A percentile compares a stretch with the other conserved stretches of the same genome.
phyloP scores from a whole-genome alignment of 768 basidiomycete genomes.

The Psilocybe tampanensis region DNA sequence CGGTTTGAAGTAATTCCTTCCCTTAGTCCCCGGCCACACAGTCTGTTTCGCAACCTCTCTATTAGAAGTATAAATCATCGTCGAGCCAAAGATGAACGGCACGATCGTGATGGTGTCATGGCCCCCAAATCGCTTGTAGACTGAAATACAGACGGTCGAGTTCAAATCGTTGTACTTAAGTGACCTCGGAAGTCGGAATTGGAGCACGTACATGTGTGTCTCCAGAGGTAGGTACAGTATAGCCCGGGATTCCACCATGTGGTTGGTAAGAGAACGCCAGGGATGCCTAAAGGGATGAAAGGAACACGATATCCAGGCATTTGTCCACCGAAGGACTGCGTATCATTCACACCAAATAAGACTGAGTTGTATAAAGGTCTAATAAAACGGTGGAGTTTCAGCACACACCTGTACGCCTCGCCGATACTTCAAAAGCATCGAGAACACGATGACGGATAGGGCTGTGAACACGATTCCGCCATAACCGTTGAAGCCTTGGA shows the following conservation, averaged over 20 bases:
- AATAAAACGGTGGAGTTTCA: not conserved
- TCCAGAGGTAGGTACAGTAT: constrained; percentile 36
- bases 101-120: constrained; percentile 43
- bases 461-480: constrained; percentile 5
- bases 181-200: not conserved
- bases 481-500: no score
- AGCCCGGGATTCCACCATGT: constrained; percentile 47
- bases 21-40: constrained; percentile 35
- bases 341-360: not conserved
- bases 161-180: not conserved
- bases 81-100: constrained; percentile 37
- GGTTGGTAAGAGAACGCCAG: constrained; percentile 39
- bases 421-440: constrained; percentile 32
- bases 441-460: constrained; percentile 28
- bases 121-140: constrained; percentile 32
- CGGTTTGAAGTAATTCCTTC: constrained; percentile 43
- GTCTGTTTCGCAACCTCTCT: constrained; percentile 50
- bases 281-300: constrained; percentile 39
- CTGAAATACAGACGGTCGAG: constrained; percentile 18
- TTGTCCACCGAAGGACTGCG: constrained; percentile 32
- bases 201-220: constrained; percentile 30
- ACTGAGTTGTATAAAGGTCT: no score
- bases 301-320: constrained; percentile 42
- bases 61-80: constrained; percentile 44
- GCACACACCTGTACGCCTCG: constrained; percentile 34